These are phyloP conservation scores for Talaromyces stipitatus DNA, from an alignment of 495 filamentous ascomycete genomes.

Conservation along the genomic window DNA sequence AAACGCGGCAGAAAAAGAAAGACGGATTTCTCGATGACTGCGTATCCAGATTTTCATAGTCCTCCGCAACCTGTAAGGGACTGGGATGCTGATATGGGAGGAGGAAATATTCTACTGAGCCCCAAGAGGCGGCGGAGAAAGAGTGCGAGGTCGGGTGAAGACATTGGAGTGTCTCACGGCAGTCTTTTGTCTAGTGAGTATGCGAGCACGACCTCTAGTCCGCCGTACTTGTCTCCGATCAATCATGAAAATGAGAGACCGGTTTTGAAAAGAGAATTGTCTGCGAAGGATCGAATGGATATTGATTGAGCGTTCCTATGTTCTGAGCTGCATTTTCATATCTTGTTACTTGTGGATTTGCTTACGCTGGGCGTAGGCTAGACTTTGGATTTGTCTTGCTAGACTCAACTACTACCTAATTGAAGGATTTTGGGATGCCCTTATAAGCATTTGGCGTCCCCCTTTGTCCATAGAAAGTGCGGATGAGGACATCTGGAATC, in stretches of 20 bases:
- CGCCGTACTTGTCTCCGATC: slow-evolving; percentile 13
- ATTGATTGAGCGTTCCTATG: slow-evolving; percentile 17
- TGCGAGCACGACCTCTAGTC: slow-evolving; percentile 10
- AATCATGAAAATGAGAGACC: neutral
- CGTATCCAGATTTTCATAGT: neutral
- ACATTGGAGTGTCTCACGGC: neutral
- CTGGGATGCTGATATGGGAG: neutral
- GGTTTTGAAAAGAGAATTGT: neutral
- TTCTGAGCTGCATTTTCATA: neutral
- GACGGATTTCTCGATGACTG: slow-evolving; percentile 4
- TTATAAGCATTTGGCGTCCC: too few species aligned
- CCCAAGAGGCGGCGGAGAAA: slow-evolving; percentile 22
- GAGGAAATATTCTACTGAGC: slow-evolving; percentile 8
- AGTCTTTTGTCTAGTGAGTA: neutral
- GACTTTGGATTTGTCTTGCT: neutral
- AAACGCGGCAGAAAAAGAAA: slow-evolving; percentile 35
- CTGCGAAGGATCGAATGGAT: slow-evolving; percentile 21
- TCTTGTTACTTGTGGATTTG: neutral
- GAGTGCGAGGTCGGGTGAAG: slow-evolving; percentile 11
- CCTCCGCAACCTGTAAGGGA: neutral
- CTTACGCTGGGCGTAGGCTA: neutral
- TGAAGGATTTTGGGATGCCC: too few species aligned
- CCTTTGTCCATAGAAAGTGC: neutral
- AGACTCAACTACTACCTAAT: neutral
- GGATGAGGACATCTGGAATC: neutral